phyloP scores from a whole-genome alignment of 2,329 filamentous ascomycete species.

The Parafenestella ontariensis region DNA sequence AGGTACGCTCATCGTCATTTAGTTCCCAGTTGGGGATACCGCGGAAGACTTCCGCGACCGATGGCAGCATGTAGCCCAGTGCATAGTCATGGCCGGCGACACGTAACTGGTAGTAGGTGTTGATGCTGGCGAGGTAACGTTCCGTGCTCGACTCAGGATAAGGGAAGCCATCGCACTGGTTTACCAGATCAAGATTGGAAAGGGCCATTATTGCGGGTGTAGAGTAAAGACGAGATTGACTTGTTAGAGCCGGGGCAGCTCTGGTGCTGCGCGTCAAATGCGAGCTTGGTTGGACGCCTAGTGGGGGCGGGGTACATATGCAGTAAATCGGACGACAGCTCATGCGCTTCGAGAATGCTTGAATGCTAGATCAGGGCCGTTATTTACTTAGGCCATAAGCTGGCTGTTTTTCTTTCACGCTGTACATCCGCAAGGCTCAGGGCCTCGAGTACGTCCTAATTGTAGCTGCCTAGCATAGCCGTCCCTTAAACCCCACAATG shows the following conservation, averaged over 20 bases:
- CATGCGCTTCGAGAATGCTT: background rate
- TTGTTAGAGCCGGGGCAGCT: background rate
- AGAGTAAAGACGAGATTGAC: background rate
- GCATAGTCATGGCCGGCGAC: conserved; percentile 68
- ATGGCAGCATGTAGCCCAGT: conserved; percentile 66
- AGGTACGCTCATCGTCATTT: conserved; percentile 64
- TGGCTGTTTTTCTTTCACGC: too few relatives aligned
- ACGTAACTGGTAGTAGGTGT: conserved; percentile 69
- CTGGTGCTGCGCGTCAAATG: conserved; percentile 18
- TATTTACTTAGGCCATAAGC: background rate
- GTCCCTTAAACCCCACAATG: background rate
- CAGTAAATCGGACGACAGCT: conserved; percentile 4
- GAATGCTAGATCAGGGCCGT: background rate
- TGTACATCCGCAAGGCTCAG: too few relatives aligned
- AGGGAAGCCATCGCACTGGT: conserved; percentile 77
- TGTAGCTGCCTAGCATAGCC: conserved; percentile 1
- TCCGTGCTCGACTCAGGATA: conserved; percentile 69
- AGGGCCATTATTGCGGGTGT: conserved; percentile 44
- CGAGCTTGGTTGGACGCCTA: conserved; percentile 5
- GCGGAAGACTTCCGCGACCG: conserved; percentile 64
- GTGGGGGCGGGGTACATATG: conserved; percentile 42
- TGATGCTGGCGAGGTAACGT: conserved; percentile 61
- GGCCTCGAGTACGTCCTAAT: background rate
- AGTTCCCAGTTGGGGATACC: conserved; percentile 68
- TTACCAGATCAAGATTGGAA: conserved; percentile 62